These are phyloP conservation scores for Clavariopsis aquatica DNA, from an alignment of 495 filamentous ascomycete species.

Conservation along the genomic window DNA sequence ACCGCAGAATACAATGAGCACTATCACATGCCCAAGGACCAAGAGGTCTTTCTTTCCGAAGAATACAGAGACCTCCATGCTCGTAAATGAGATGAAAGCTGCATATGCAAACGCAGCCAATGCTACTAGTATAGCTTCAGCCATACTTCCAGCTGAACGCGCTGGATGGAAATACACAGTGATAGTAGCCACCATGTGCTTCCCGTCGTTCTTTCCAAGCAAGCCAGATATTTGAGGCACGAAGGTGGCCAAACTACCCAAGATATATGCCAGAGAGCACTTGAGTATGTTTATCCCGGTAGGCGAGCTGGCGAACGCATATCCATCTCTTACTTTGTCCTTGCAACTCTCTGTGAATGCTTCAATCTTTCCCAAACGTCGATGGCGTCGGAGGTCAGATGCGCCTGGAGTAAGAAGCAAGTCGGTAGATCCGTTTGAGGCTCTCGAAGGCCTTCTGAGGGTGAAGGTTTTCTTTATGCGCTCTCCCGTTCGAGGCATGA, in stretches of 20 bases:
- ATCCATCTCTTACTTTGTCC: conserved; percentile 20
- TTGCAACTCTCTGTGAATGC: conserved; percentile 18
- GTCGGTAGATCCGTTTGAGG: conserved; percentile 28
- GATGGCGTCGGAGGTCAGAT: conserved; percentile 26
- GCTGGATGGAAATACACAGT: conserved; percentile 98
- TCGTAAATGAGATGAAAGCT: conserved; percentile 74
- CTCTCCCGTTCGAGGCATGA: conserved; percentile 62
- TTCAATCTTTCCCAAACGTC: conserved; percentile 4
- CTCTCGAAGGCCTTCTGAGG: conserved; percentile 47
- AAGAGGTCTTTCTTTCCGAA: conserved; percentile 68
- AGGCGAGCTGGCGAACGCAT: conserved; percentile 54
- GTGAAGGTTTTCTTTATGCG: conserved; percentile 60
- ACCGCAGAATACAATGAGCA: conserved; percentile 84
- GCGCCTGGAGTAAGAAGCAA: conserved; percentile 36
- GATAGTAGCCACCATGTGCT: conserved; percentile 91
- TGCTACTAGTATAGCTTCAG: conserved; percentile 82
- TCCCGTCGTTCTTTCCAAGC: conserved; percentile 86
- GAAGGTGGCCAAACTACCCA: conserved; percentile 88
- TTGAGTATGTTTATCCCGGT: conserved; percentile 79
- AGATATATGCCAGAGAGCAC: conserved; percentile 86
- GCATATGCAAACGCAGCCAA: conserved; percentile 81
- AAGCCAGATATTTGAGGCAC: conserved; percentile 68
- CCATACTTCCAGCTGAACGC: conserved; percentile 84
- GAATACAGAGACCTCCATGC: conserved; percentile 81
- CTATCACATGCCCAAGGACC: conserved; percentile 73